Evolutionary conservation across 805 yeast species (phyloP), one percentile per base, ranked within the genome.

Genomic region (Metschnikowia shivogae): DNA sequence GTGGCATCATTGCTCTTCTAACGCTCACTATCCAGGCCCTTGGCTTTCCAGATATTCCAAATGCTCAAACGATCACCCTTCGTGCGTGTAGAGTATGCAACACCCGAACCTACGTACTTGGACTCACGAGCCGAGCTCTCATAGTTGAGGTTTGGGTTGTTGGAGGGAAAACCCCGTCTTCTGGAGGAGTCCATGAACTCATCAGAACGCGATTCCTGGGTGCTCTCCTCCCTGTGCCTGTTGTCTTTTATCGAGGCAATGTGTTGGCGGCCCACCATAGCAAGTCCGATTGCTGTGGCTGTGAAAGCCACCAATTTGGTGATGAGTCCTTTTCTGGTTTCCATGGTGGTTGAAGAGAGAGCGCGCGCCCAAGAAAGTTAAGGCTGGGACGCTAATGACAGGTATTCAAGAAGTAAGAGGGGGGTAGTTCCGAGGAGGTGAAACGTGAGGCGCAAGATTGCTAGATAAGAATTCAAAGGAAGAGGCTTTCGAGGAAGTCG

Each of bases 81-180:
- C 45, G 68, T 76, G 55, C 86, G 71, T n/a, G 80, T 68, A 32
- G 67, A 61, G 45, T 81, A 82, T 39, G 86, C 76, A 44, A 68
- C 67, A 0, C 88, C 87, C 0, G 84, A 72, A 5, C 89, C 92
- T 53, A 82, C 86, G 57, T 74, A 86, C 55, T 76, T 80, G 43
- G 84, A 78, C 50, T 80, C 80, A 49, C 89, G 66, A 36, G 63
- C 56, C 19, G 63, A 66, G 20, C 56, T 57, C 1, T 65, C 67
- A 12, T 65, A 60, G 36, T 61, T 64, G 9, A 63, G 58, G 10
- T 56, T 55, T 6, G 69, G 67, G 42, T 63, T 59, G 44, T 60
- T 55, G 13, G 47, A 43, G 4, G 84, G 84, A 43, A 79, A 73
- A 1, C 86, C 86, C 1, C 85, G 86, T 50, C 73, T 73, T 10